Percentiles rank a stretch among this genome's conserved stretches.
Conservation (phyloP, 2,329 filamentous ascomycete species). For the Esteya vermicola region DNA sequence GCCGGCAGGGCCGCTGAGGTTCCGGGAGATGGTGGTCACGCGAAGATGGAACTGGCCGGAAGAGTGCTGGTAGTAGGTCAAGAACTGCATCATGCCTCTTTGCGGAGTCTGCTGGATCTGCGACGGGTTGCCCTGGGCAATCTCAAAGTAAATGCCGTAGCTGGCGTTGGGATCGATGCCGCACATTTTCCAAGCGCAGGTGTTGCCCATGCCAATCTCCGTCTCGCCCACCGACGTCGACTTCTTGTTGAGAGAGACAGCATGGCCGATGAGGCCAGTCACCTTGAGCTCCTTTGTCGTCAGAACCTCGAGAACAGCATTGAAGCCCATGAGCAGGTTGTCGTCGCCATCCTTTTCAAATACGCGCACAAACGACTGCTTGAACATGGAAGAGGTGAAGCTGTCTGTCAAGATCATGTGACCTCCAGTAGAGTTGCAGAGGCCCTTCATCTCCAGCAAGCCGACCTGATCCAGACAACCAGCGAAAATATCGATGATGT, state of each 20-base stretch:
- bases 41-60: slow-evolving; percentile 92
- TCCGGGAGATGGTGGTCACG: slow-evolving; percentile 85
- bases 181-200: slow-evolving; percentile 99
- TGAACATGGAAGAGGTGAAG: slow-evolving; percentile 98
- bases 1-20: slow-evolving; percentile 82
- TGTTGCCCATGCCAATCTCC: slow-evolving; percentile 96
- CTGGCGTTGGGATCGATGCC: slow-evolving; percentile 88
- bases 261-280: slow-evolving; percentile 91
- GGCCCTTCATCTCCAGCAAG: slow-evolving; percentile 92
- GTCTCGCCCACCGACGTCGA: slow-evolving; percentile 94
- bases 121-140: slow-evolving; percentile 80
- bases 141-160: slow-evolving; percentile 95
- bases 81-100: slow-evolving; percentile 92
- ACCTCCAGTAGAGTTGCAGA: slow-evolving; percentile 89
- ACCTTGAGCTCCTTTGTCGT: slow-evolving; percentile 98
- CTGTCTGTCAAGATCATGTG: slow-evolving; percentile 98
- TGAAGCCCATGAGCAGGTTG: slow-evolving; percentile 95
- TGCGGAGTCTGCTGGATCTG: slow-evolving; percentile 70
- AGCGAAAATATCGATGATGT: slow-evolving; percentile 95
- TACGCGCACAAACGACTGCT: slow-evolving; percentile 91
- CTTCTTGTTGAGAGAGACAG: slow-evolving; percentile 95
- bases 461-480: slow-evolving; percentile 96
- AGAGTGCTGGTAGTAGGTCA: slow-evolving; percentile 97
- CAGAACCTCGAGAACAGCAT: slow-evolving; percentile 85
- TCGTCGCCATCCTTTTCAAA: slow-evolving; percentile 96